Percentiles rank a stretch among this genome's conserved stretches.
Conservation (phyloP, 2,329 filamentous ascomycete species). For the Fusarium tricinctum region DNA sequence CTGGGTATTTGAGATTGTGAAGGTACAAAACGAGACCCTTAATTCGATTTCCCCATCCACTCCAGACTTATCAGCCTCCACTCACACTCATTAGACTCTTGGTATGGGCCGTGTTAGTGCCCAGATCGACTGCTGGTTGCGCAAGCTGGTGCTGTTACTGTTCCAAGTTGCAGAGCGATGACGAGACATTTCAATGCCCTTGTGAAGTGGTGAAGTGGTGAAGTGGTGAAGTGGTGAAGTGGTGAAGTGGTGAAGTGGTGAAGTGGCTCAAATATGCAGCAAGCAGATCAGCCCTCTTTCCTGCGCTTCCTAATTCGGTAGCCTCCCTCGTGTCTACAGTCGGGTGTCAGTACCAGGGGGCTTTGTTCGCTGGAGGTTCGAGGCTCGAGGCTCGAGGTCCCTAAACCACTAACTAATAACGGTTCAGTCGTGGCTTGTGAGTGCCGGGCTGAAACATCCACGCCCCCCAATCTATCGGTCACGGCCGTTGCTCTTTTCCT, state of each 20-base stretch:
- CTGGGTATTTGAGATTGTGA: slow-evolving; percentile 43
- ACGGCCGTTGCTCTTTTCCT: slow-evolving; percentile 17
- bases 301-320: slow-evolving; percentile 29
- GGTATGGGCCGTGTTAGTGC: slow-evolving; percentile 35
- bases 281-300: slow-evolving; percentile 25
- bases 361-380: slow-evolving; percentile 20
- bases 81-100: slow-evolving; percentile 30
- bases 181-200: slow-evolving; percentile 13
- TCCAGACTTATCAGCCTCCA: slow-evolving; percentile 39
- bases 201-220: too few species aligned
- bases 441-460: slow-evolving; percentile 42
- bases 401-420: slow-evolving; percentile 4
- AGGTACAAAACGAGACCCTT: slow-evolving; percentile 41
- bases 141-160: slow-evolving; percentile 27
- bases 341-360: background rate
- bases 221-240: too few species aligned
- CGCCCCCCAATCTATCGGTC: slow-evolving; percentile 26
- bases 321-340: slow-evolving; percentile 32
- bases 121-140: slow-evolving; percentile 39
- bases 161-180: slow-evolving; percentile 21
- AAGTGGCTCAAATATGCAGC: slow-evolving; percentile 7
- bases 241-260: too few species aligned
- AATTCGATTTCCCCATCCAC: slow-evolving; percentile 42
- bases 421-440: slow-evolving; percentile 36
- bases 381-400: slow-evolving; percentile 15